Evolutionary conservation across 768 basidiomycete genomes (phyloP).

Genomic region (Termitomyces sp.): DNA sequence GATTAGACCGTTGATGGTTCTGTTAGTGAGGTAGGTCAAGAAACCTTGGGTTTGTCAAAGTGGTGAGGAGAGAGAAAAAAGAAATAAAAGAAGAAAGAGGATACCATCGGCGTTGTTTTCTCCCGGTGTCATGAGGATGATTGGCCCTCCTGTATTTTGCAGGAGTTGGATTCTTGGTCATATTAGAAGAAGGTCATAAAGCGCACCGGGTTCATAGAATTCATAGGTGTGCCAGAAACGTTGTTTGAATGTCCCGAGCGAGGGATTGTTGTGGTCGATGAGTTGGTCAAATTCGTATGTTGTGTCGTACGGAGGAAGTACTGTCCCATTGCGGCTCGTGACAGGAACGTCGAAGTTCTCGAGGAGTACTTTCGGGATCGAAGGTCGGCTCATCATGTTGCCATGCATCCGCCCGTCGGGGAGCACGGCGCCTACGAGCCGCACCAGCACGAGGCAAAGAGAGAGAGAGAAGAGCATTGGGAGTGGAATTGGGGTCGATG

Average conservation of each 20-base stretch:
- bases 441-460: slow-evolving; percentile 14
- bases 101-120: slow-evolving; percentile 51
- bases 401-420: slow-evolving; percentile 37
- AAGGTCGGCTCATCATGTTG: slow-evolving; percentile 32
- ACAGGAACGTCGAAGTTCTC: slow-evolving; percentile 26
- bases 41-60: slow-evolving; percentile 23
- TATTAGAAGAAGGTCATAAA: not conserved
- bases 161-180: not conserved
- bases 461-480: not conserved
- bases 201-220: slow-evolving; percentile 49
- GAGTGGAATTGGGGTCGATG: not conserved
- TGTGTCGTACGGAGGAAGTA: slow-evolving; percentile 37
- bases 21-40: slow-evolving; percentile 56
- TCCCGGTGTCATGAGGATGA: slow-evolving; percentile 62
- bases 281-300: slow-evolving; percentile 54
- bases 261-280: slow-evolving; percentile 48
- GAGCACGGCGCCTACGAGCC: slow-evolving; percentile 16
- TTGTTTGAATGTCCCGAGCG: slow-evolving; percentile 67
- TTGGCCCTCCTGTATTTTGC: slow-evolving; percentile 42
- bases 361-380: slow-evolving; percentile 27
- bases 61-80: not conserved
- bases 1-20: slow-evolving; percentile 56
- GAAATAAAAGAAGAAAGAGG: slow-evolving; percentile 4
- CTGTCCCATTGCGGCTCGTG: slow-evolving; percentile 37
- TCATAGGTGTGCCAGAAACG: slow-evolving; percentile 69